These are phyloP conservation scores for Sisymbrium irio DNA, from an alignment of 345 rosid species.

Conservation along the genomic window DNA sequence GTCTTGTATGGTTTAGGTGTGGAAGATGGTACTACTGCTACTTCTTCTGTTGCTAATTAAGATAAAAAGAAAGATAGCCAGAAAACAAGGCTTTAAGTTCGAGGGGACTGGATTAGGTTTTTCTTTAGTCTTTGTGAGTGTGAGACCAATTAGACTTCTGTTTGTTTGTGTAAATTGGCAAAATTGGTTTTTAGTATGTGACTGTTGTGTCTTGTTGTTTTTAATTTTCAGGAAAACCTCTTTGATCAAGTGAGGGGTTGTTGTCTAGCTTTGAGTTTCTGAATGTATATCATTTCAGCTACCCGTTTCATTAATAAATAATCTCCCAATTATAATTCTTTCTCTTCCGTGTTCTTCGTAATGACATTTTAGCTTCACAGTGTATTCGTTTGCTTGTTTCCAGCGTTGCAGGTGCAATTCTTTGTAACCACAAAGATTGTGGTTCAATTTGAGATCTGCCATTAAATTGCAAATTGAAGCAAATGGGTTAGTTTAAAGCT, in stretches of 20 bases:
- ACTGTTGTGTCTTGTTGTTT: conserved; percentile 43
- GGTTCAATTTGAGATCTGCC: not conserved
- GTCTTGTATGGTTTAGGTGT: conserved; percentile 89
- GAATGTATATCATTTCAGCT: conserved; percentile 70
- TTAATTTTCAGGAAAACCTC: conserved; percentile 44
- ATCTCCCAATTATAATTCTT: conserved; percentile 5
- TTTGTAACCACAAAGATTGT: not conserved
- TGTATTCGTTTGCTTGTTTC: not conserved
- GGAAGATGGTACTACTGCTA: conserved; percentile 57
- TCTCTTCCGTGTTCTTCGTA: not conserved
- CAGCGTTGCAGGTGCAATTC: not conserved
- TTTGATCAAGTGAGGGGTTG: conserved; percentile 45
- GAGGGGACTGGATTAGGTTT: conserved; percentile 39
- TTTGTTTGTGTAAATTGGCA: conserved; percentile 69
- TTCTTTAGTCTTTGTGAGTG: conserved; percentile 63
- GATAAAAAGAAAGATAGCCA: conserved; percentile 9
- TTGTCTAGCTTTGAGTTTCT: conserved; percentile 47
- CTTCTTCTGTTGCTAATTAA: conserved; percentile 39
- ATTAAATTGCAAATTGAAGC: not conserved
- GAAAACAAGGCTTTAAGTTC: not conserved
- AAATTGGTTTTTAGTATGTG: conserved; percentile 51
- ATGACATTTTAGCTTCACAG: not conserved
- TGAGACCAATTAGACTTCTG: conserved; percentile 41
- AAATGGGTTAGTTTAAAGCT: not conserved
- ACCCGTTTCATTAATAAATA: conserved; percentile 54